Base-by-base conservation (phyloP, 805 yeast genomes). In the Candida pseudoglaebosa region DNA sequence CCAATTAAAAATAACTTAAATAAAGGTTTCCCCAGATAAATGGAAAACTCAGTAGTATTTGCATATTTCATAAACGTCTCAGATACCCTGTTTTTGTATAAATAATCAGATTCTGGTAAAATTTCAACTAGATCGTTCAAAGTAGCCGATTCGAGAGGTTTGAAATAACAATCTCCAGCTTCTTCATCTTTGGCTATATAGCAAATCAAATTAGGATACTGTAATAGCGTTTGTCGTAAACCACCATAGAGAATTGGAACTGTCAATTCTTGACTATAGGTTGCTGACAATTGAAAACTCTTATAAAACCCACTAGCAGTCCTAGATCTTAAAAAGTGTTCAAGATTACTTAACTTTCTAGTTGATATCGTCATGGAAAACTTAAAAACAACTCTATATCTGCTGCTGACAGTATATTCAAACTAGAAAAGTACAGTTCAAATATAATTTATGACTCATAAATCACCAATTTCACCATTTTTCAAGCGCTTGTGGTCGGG, bases 301-400 rank as follows among this genome's bases (percentile, higher is more conserved):
- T 53, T 42, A 38, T 55, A 67, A 45, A 48, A 57, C n/a, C 51
- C 51, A 28, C 40, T 45, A 10, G 50, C 54, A 4, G 61, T 57
- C 39, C 73, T 46, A 34, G 55, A 56, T 17, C 71, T 51, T 40
- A 59, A 59, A 45, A 58, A 61, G 48, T 62, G 56, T 40, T 67
- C 73, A 12, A 47, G 48, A 1, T 46, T 37, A 29, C 67, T 56
- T 38, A 67, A 53, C 0, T 56, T 56, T 17, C 71, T 40, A 4
- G 52, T 31, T 10, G 28, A 12, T 10, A 26, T 15, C 9, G 34
- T 32, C 34, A 32, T 32, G 8, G 29, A n/a, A n/a, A n/a, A n/a
- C n/a, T n/a, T n/a, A n/a, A n/a, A n/a, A n/a, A n/a, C n/a, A n/a
- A n/a, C n/a, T n/a, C n/a, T n/a, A n/a, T n/a, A n/a, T n/a, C n/a